Evolutionary conservation across 2,329 filamentous ascomycete species (phyloP), one percentile per base, ranked within the genome.

Genomic region (Microsporum audouinii): DNA sequence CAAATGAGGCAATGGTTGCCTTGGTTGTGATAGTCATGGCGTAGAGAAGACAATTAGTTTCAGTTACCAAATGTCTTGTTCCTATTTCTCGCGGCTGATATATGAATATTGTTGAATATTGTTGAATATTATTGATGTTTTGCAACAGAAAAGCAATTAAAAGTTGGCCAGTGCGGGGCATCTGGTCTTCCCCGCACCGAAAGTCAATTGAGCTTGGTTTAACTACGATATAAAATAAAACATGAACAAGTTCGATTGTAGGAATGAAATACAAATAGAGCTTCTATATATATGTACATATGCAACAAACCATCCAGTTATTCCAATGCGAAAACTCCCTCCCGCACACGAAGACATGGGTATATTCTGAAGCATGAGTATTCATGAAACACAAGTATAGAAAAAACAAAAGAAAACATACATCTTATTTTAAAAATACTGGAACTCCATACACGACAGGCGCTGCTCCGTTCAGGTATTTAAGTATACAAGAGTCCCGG

Each of bases 381-480:
- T 12, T 51, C 27, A 51, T 31, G 12, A 31, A 31, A 29, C 23
- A 27, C 8, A 49, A 29, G 14, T n/a, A 1, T 14, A 57, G 12
- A 49, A 41, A 29, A 1, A 43, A 41, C 6, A 57, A 39, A 12
- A 23, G 27, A 12, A 27, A 39, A 57, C 27, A 57, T 29, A 43
- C 31, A 47, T 14, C 29, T 51, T 68, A 75, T 61, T 69, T 75
- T 65, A 96, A 79, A 75, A 91, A 96, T 64, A 96, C 89, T 34
- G 94, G 94, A 71, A 99, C 87, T 14, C 94, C 94, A 77, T 97
- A 99, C 59, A 97, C 87, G 65, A 94, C 91, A 29, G 94, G 89
- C 41, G 92, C 91, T 8, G 92, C 94, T 0, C 91, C 94, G 68
- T 96, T 99, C 67, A 99, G 77, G 77, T 96, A 97, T 71, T 84